Evolutionary conservation across 352 stramenopile species (phyloP), one percentile per base, ranked within the genome.

Genomic region (Phytophthora pluvialis): DNA sequence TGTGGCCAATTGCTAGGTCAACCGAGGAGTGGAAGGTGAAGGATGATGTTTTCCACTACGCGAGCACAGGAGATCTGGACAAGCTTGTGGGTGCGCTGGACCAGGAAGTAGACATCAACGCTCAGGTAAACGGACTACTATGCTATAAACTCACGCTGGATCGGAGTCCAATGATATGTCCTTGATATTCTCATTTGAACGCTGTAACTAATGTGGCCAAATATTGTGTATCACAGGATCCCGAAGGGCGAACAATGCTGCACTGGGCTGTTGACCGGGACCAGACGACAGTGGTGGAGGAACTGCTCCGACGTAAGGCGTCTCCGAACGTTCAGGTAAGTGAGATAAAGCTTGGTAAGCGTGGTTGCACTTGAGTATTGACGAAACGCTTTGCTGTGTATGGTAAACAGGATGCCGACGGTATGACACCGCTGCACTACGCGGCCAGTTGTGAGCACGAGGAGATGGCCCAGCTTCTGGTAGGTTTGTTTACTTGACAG

Each of bases 371-470:
- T 47, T 38, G 15, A 13, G 21, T 15, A 64, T 39, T 70, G 33
- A 61, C 31, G 10, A 64, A 58, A 9, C 25, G 8, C 45, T 43
- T 53, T 21, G 11, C 4, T 60, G 39, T 42, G 5, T 50, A 5
- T 66, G 47, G n/a, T 33, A 29, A 62, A 42, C 39, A 93, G 81
- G 85, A 93, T 44, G 64, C 58, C 12, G 85, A 91, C 9, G 85
- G 85, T n/a, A 93, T 93, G 85, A 93, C 85, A 8, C 77, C 82
- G 32, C 66, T 93, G 38, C 85, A 93, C 48, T 93, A 93, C 52
- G 85, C 85, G 16, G 80, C 87, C 6, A 89, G 71, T 58, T 91
- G 85, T 60, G 85, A 91, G 39, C 69, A 90, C 60, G 75, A 91
- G 16, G 77, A 75, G n/a, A 77, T 93, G 60, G 78, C 75, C 1